Evolutionary conservation across 2,329 filamentous ascomycete species (phyloP), one percentile per base, ranked within the genome.

Genomic region (Lojkania enalia): DNA sequence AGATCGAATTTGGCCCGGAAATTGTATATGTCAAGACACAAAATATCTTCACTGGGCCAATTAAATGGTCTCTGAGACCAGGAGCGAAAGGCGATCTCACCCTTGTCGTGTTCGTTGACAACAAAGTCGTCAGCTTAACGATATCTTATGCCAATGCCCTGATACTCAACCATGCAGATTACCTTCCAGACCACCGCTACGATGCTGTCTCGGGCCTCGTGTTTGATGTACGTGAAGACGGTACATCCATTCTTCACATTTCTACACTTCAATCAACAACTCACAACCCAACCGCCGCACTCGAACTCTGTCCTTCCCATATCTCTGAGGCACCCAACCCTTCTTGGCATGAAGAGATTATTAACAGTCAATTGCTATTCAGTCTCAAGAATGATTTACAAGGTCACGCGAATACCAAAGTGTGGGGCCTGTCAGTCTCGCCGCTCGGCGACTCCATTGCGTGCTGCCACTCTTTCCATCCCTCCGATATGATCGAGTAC

Each of bases 401-500:
- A 16, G 76, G 76, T 4, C 65, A 77, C 39, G 72, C 74, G 5
- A 63, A 72, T n/a, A 70, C 75, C 5, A 76, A 76, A 48, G 70
- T 75, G 5, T 83, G 79, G 76, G 82, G 82, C 2, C 64, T 82
- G 4, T 71, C 75, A 9, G 42, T 55, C 2, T 75, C 74, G 13
- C 75, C 77, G 14, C 58, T 75, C 14, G 71, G 73, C 16, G 74
- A 76, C 20, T 72, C 74, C 18, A 60, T 75, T 12, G 79, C 77
- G 4, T 70, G 71, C 3, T 78, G 75, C 43, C 69, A 76, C 35
- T 78, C 76, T 2, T 54, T 79, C 20, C 79, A 84, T 57, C 80
- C 81, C 0, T 77, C 74, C 3, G 76, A 83, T 56, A 77, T 79
- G 67, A 67, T 82, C 12, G 78, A 83, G 48, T 83, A 83, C 55